These are phyloP conservation scores for Talaromyces nanjingensis DNA, from an alignment of 495 filamentous ascomycete species.

Conservation along the genomic window DNA sequence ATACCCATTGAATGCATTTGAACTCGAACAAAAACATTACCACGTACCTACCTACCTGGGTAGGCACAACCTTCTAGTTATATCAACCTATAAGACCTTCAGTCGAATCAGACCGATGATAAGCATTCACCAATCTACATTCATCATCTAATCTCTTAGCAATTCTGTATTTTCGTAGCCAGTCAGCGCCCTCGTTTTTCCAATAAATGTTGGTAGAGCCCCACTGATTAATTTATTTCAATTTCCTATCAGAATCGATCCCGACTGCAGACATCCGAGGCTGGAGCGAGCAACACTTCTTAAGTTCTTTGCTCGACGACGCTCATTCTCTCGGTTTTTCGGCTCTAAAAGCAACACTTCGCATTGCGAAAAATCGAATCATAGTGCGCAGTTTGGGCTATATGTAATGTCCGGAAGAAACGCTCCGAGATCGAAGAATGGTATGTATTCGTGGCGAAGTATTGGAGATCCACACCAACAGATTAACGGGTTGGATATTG, in stretches of 20 bases:
- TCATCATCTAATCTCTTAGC: background rate
- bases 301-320: background rate
- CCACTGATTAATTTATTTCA: background rate
- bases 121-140: background rate
- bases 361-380: background rate
- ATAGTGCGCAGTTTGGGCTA: background rate
- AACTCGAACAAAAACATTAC: background rate
- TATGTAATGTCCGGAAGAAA: constrained; percentile 34
- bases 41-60: background rate
- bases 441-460: constrained; percentile 13
- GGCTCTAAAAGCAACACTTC: background rate
- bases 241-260: background rate
- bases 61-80: background rate
- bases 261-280: background rate
- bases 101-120: too few relatives aligned
- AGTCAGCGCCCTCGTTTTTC: background rate
- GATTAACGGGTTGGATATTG: background rate
- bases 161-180: too few relatives aligned
- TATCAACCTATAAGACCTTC: too few relatives aligned
- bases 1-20: background rate
- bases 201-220: background rate
- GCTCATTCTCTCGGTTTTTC: background rate
- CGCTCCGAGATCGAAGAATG: constrained; percentile 41
- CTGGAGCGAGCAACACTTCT: background rate
- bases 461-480: background rate